phyloP scores from a whole-genome alignment of 2,329 filamentous ascomycete genomes.

The Neonectria faginata region DNA sequence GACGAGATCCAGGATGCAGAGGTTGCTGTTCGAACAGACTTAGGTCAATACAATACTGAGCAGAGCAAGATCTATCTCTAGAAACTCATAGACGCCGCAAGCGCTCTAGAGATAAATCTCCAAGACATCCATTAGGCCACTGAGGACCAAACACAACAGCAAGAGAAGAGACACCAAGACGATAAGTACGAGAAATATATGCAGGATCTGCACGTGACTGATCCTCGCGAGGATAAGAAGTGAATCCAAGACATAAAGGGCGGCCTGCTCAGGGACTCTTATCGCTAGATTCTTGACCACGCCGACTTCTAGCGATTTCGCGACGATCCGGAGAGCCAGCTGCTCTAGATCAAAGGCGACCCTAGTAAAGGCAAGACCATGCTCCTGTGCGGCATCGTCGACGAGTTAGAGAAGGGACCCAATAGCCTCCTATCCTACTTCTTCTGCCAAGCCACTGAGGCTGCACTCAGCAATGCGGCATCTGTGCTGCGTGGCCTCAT shows the following conservation, averaged over 20 bases:
- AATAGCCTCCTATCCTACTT: neutral
- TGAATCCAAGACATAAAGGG: neutral
- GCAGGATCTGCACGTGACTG: neutral
- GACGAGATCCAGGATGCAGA: neutral
- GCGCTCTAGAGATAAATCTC: neutral
- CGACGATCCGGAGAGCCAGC: neutral
- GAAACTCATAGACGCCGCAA: neutral
- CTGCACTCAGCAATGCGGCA: neutral
- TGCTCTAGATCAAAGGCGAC: neutral
- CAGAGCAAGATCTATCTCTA: neutral
- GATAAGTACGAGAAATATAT: neutral
- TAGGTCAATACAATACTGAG: neutral
- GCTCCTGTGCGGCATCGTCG: neutral
- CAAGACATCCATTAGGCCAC: neutral
- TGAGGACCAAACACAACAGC: neutral
- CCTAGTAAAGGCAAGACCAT: neutral
- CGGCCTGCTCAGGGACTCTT: neutral
- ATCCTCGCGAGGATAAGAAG: neutral
- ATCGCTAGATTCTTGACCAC: neutral
- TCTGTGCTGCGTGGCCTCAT: neutral
- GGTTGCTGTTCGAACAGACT: neutral
- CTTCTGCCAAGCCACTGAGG: neutral
- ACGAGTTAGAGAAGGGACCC: neutral
- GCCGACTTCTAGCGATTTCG: neutral
- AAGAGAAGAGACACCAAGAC: neutral